Evolutionary conservation across 352 stramenopile species (phyloP).

Genomic region (Pythium guiyangense): DNA sequence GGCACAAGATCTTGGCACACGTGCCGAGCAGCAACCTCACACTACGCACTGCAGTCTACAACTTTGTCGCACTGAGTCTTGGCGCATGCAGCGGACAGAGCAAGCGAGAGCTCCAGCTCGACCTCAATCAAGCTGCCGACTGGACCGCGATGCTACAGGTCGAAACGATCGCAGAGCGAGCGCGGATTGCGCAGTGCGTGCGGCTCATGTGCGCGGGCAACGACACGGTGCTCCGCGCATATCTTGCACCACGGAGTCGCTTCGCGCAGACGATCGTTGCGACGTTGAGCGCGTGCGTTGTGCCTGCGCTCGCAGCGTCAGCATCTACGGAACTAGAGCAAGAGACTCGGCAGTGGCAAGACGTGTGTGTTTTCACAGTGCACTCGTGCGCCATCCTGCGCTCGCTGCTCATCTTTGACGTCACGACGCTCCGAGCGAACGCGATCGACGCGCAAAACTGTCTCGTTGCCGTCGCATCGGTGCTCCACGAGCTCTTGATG

Average conservation of each 20-base stretch:
- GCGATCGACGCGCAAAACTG: too few species aligned
- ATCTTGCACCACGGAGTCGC: neutral
- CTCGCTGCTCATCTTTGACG: neutral
- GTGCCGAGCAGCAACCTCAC: neutral
- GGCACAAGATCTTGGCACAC: neutral
- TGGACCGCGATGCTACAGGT: neutral
- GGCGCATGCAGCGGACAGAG: neutral
- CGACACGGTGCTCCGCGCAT: neutral
- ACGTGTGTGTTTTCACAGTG: neutral
- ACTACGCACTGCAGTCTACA: neutral
- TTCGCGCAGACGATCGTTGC: neutral
- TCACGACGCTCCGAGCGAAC: neutral
- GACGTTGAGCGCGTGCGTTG: neutral
- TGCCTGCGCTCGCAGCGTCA: neutral
- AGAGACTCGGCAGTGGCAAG: neutral
- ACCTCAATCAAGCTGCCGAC: neutral
- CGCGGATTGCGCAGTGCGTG: neutral
- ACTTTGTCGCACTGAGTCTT: neutral
- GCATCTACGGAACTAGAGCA: neutral
- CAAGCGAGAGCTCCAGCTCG: conserved; percentile 1
- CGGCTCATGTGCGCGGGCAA: conserved; percentile 1
- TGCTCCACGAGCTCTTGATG: too few species aligned
- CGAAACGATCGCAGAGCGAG: neutral
- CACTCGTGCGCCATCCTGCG: neutral
- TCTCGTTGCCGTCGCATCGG: too few species aligned